These are phyloP conservation scores for Solanum acaule DNA, from an alignment of 257 asterid species.

Conservation along the genomic window DNA sequence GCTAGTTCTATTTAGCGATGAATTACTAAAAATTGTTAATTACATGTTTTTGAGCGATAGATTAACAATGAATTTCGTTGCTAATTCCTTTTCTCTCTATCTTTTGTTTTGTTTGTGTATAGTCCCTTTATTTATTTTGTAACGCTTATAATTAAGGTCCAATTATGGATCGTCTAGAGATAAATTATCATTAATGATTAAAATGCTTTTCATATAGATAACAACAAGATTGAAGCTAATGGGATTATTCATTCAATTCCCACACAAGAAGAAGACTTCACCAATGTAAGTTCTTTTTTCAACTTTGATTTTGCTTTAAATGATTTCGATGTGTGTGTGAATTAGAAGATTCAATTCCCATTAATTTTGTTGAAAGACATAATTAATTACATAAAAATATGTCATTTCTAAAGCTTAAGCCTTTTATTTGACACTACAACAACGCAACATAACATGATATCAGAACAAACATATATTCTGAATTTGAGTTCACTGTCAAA, in stretches of 20 bases:
- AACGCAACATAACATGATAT: no score
- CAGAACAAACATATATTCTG: no score
- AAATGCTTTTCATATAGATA: neutral
- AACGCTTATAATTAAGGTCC: neutral
- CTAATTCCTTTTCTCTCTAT: neutral
- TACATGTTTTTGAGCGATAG: neutral
- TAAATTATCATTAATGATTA: neutral
- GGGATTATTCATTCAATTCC: constrained; percentile 2
- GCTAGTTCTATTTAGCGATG: neutral
- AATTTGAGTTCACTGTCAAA: neutral
- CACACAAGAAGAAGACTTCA: constrained; percentile 18
- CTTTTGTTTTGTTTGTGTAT: neutral
- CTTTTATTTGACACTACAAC: neutral
- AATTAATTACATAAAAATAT: no score
- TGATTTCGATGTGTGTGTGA: neutral
- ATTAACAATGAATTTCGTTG: neutral
- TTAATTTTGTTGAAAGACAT: neutral
- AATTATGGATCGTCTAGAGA: neutral
- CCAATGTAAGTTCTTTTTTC: constrained; percentile 25
- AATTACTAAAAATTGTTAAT: neutral
- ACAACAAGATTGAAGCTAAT: neutral
- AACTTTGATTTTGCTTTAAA: neutral
- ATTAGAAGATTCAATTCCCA: neutral
- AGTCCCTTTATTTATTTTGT: neutral
- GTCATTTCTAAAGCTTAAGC: neutral